These are phyloP conservation scores for Oxyria digyna DNA, from an alignment of 148 eudicot species.

Conservation along the genomic window DNA sequence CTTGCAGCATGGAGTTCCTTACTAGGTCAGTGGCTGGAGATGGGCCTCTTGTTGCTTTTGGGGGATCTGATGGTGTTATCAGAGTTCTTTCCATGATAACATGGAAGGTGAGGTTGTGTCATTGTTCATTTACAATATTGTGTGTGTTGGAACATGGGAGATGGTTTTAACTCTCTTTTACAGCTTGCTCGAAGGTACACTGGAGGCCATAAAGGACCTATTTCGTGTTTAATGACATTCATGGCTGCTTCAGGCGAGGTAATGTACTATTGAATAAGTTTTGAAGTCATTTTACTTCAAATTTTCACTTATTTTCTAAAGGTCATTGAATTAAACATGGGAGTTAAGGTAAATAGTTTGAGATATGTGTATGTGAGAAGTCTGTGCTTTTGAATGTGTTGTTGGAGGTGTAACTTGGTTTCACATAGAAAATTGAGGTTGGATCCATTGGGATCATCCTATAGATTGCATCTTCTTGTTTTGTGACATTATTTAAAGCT, in stretches of 20 bases:
- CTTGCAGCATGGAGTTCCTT: conserved; percentile 92
- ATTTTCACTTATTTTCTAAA: background rate
- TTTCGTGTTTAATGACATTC: conserved; percentile 88
- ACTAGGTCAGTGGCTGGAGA: conserved; percentile 52
- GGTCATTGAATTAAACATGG: background rate
- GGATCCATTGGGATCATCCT: background rate
- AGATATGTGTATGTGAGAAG: background rate
- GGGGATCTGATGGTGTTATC: conserved; percentile 94
- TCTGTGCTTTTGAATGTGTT: background rate
- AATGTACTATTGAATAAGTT: background rate
- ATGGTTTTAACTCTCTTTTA: conserved; percentile 15
- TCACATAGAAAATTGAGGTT: background rate
- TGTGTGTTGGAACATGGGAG: conserved; percentile 7
- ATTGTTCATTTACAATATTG: conserved; percentile 4
- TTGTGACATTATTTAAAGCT: too few relatives aligned
- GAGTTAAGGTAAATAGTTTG: background rate
- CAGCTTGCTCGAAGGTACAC: conserved; percentile 97
- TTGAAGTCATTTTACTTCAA: background rate
- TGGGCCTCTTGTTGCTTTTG: conserved; percentile 96
- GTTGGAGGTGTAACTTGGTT: background rate
- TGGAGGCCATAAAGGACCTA: conserved; percentile 96
- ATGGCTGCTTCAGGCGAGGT: conserved; percentile 93
- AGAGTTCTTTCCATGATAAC: conserved; percentile 97
- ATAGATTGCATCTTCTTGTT: background rate
- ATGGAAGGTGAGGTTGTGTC: conserved; percentile 59